phyloP scores from a whole-genome alignment of 2,329 filamentous ascomycete species.

The Hypomyces perniciosus region DNA sequence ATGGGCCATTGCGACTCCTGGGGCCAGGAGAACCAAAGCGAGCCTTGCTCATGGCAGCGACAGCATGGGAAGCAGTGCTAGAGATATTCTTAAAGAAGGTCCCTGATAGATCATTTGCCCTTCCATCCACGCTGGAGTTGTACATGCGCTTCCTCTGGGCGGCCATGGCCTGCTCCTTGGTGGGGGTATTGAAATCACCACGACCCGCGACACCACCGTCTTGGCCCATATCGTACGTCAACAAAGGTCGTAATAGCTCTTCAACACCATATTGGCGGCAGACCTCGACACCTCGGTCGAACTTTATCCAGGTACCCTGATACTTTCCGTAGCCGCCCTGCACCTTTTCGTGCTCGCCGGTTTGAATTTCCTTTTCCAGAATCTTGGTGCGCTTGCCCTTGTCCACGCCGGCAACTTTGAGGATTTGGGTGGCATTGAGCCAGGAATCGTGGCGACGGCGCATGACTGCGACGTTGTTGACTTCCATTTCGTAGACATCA shows the following conservation, averaged over 20 bases:
- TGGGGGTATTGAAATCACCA: constrained; percentile 83
- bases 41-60: constrained; percentile 95
- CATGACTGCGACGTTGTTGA: constrained; percentile 91
- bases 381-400: constrained; percentile 98
- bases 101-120: constrained; percentile 62
- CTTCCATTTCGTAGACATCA: constrained; percentile 97
- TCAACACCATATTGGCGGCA: constrained; percentile 76
- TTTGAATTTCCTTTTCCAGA: constrained; percentile 94
- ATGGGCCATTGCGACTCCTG: constrained; percentile 56
- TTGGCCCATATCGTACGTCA: constrained; percentile 75
- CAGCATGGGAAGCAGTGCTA: constrained; percentile 82
- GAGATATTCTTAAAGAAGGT: constrained; percentile 99
- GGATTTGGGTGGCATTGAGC: constrained; percentile 96
- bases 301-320: constrained; percentile 97
- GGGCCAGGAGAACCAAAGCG: constrained; percentile 83
- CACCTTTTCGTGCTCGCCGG: constrained; percentile 95
- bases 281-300: constrained; percentile 85
- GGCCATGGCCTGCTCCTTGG: constrained; percentile 98
- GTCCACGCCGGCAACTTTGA: constrained; percentile 94
- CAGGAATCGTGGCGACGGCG: constrained; percentile 89
- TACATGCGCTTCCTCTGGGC: constrained; percentile 90
- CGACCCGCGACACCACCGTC: constrained; percentile 66
- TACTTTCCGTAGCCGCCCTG: constrained; percentile 99
- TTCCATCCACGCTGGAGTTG: constrained; percentile 59
- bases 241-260: constrained; percentile 64